A percentile compares a stretch with the other conserved stretches of the same genome.
These are phyloP conservation scores for Phialemoniopsis sp. DNA, from an alignment of 2,329 filamentous ascomycete genomes.

Conservation along the genomic window DNA sequence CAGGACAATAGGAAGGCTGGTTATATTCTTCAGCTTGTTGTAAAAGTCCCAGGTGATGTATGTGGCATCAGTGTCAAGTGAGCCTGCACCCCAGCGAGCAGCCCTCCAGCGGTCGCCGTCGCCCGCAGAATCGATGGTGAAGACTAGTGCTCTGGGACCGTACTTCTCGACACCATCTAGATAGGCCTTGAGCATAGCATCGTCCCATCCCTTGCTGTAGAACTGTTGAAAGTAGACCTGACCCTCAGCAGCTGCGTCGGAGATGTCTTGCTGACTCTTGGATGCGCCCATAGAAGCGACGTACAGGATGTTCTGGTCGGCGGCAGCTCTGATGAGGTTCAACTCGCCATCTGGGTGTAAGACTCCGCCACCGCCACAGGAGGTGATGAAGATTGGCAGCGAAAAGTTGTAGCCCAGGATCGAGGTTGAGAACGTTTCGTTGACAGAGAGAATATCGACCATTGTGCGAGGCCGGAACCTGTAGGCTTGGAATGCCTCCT, in stretches of 20 bases:
- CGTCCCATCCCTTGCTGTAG: constrained; percentile 1
- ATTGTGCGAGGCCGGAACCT: constrained; percentile 36
- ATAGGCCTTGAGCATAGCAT: neutral
- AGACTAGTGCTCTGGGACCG: constrained; percentile 30
- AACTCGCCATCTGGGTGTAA: constrained; percentile 23
- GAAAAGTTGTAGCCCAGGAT: constrained; percentile 42
- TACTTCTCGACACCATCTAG: constrained; percentile 19
- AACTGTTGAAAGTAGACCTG: constrained; percentile 25
- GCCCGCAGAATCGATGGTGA: constrained; percentile 26
- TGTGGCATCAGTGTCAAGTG: too few relatives aligned
- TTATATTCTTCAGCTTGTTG: constrained; percentile 21
- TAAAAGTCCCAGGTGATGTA: constrained; percentile 21
- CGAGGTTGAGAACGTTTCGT: constrained; percentile 20
- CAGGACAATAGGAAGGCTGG: constrained; percentile 28
- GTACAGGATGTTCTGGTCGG: constrained; percentile 39
- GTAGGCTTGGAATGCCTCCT: too few relatives aligned
- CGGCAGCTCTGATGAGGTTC: constrained; percentile 42
- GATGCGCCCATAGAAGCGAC: constrained; percentile 25
- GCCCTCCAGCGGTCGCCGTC: constrained; percentile 13
- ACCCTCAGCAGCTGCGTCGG: constrained; percentile 16
- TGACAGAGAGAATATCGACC: constrained; percentile 28
- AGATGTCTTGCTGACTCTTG: constrained; percentile 15
- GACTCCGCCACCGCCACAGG: constrained; percentile 7
- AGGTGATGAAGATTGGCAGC: constrained; percentile 43
- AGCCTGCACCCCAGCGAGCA: constrained; percentile 38